A percentile compares a stretch with the other conserved stretches of the same genome.
These are phyloP conservation scores for Tripidium arundinaceum DNA, from an alignment of 202 grass and related monocot genomes.

Conservation along the genomic window DNA sequence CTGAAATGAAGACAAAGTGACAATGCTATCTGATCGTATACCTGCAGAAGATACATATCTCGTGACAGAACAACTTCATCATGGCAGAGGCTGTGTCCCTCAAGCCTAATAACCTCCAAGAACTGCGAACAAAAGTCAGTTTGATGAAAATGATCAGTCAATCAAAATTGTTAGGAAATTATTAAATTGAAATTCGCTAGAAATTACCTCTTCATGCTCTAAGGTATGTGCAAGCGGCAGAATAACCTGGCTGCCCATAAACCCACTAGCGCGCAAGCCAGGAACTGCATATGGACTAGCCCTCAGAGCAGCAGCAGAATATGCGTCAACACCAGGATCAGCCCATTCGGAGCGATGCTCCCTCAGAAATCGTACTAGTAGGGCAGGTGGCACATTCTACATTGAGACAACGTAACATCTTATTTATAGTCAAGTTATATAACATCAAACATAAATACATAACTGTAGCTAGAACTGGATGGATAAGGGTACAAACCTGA, in stretches of 20 bases:
- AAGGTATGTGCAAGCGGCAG: slow-evolving; percentile 75
- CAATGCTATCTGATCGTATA: slow-evolving; percentile 14
- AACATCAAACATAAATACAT: no score
- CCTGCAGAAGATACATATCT: slow-evolving; percentile 93
- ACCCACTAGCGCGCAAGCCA: slow-evolving; percentile 66
- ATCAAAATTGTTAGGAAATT: neutral
- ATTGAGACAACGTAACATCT: neutral
- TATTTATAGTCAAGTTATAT: no score
- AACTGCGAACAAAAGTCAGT: slow-evolving; percentile 48
- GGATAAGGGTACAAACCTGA: slow-evolving; percentile 51
- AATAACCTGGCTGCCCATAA: slow-evolving; percentile 80
- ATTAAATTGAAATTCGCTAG: neutral
- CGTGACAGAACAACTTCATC: slow-evolving; percentile 81
- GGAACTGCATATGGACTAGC: slow-evolving; percentile 66
- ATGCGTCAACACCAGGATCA: slow-evolving; percentile 87
- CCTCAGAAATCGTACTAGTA: slow-evolving; percentile 85
- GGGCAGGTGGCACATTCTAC: slow-evolving; percentile 74
- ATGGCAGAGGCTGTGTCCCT: slow-evolving; percentile 81
- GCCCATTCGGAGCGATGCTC: slow-evolving; percentile 98
- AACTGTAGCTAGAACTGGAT: neutral
- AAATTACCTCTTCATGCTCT: slow-evolving; percentile 88
- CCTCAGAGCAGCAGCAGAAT: slow-evolving; percentile 75
- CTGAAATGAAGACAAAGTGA: neutral
- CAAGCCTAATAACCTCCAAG: slow-evolving; percentile 88
- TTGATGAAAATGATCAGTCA: neutral